Evolutionary conservation across 345 rosid genomes (phyloP), one percentile per base, ranked within the genome.

Genomic region (Eucalyptus regnans): DNA sequence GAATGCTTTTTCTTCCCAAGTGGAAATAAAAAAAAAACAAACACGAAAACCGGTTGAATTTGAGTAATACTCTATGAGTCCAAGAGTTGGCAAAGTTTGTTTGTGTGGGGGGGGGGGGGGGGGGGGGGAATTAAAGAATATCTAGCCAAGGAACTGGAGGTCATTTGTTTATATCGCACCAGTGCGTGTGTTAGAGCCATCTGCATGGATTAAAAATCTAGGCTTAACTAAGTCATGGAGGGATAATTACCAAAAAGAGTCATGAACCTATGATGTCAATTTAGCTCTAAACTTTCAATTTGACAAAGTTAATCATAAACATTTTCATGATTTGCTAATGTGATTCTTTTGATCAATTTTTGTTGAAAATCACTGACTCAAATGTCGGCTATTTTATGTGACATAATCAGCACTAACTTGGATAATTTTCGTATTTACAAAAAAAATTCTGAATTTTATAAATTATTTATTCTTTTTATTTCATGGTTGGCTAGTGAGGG

Each of bases 321-420:
- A 76, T 37, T 76, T 76, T 76, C 83, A 37, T 5, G 3, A 71
- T 71, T 37, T 76, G 7, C 4, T 37, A 76, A 37, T 76, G 2
- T 37, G 12, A 15, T 5, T 11, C 7, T 76, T 71, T 41, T 22
- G 8, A 37, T 37, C 27, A 37, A 9, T 18, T 76, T 76, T 37
- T 3, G 4, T 76, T 0, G 8, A 4, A 76, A 76, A 76, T 37
- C 14, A 76, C 5, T 37, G 2, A 76, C 0, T 2, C 0, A 25
- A 7, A 18, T 8, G 8, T 3, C 1, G 3, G 1, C 14, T 4
- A 37, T 37, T 22, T 6, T 20, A 18, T 7, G 20, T n/a, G 18
- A 1, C 1, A n/a, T n/a, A n/a, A 7, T 14, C 5, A 9, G 0
- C 7, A 1, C 7, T 33, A 6, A 68, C 2, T 18, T 33, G 4